Conservation (phyloP, 345 rosid species). For the Barbarea vulgaris region DNA sequence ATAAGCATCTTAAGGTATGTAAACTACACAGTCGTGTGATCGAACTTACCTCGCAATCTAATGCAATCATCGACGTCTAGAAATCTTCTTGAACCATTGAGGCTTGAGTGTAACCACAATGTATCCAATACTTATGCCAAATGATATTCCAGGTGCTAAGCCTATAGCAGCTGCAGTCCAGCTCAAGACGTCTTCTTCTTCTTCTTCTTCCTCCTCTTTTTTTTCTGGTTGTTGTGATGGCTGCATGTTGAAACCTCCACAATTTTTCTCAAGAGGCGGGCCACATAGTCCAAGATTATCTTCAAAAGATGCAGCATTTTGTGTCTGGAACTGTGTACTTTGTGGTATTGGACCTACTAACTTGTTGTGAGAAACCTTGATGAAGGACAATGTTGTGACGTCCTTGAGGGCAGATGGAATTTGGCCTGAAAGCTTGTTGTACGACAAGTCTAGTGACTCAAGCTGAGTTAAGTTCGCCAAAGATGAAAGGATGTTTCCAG, state of each 20-base stretch:
- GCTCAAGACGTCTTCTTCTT: background rate
- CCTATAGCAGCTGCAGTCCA: constrained; percentile 9
- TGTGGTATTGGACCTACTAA: background rate
- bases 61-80: background rate
- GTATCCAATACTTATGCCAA: background rate
- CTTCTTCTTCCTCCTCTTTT: background rate
- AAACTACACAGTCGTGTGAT: too few species aligned
- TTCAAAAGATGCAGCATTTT: background rate
- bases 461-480: background rate
- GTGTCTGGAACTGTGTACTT: constrained; percentile 2
- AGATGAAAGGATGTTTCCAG: constrained; percentile 9
- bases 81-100: background rate
- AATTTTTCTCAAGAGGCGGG: background rate
- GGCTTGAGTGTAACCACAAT: background rate
- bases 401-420: background rate
- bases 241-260: background rate
- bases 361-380: background rate
- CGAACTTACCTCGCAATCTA: background rate
- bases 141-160: background rate
- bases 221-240: background rate
- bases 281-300: constrained; percentile 2
- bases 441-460: constrained; percentile 11
- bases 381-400: background rate
- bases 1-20: too few species aligned
- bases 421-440: constrained; percentile 22